Base-by-base conservation (phyloP, 495 filamentous ascomycete species). In the Parachaetomium inaequale region DNA sequence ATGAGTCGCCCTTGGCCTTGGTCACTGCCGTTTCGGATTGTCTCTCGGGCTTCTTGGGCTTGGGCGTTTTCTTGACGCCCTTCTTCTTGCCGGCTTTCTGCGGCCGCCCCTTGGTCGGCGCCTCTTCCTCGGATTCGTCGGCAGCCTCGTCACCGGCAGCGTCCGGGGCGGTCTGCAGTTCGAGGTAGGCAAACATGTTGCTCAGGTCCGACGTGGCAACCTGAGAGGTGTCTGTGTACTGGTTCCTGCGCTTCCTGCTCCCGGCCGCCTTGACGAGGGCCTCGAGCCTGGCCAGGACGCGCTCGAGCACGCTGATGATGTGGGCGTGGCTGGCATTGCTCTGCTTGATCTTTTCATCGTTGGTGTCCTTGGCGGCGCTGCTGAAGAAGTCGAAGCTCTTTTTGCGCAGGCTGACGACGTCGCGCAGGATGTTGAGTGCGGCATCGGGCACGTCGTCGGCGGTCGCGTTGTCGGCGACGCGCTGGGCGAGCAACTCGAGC, bases 121-220 rank as follows among this genome's bases (percentile, higher is more conserved):
- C 55, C 1, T 47, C 46, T 1, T 66, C 58, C 10, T 63, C 59
- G 42, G 21, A 55, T 52, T 28, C 65, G 4, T 63, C 61, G 2
- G 56, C 60, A 3, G 32, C 42, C 38, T 50, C 45, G 10, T 58
- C 55, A 3, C 66, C 63, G 3, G 14, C 54, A 2, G 54, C 43
- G 19, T 55, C 59, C 12, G 40, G 19, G 3, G 46, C 32, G 11
- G 53, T 45, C 25, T 74, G 58, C 26, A 69, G 59, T n/a, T 67
- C 61, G 11, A 74, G 65, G 36, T 65, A 42, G 26, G 64, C 63
- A 38, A 71, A 72, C 59, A 72, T 59, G 60, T 74, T 74, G 43
- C 51, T 68, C 31, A 74, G 55, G 28, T 74, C 66, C 8, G 53
- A 43, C 17, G 64, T 58, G 25, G 52, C 21, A 1, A 66, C 21